Evolutionary conservation across 352 stramenopile species (phyloP), one percentile per base, ranked within the genome.

Genomic region (Phytophthora pistaciae): DNA sequence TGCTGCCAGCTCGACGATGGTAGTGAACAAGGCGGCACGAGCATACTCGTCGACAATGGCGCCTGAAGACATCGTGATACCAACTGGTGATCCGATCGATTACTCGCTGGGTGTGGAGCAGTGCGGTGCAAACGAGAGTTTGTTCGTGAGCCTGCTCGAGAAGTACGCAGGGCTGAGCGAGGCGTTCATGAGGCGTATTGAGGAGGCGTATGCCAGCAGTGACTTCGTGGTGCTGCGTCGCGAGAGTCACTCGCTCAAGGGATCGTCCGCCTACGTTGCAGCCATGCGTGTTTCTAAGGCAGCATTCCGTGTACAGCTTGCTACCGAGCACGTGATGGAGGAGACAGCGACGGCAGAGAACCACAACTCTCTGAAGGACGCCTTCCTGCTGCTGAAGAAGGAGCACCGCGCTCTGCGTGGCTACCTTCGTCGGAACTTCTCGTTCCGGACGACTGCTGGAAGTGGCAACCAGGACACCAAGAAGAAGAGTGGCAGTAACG

Each of bases 231-330:
- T 91, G 11, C 68, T 96, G 25, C 78, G 88, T 4, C 84, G 87
- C 4, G 88, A 95, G 64, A 91, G 85, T 57, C 90, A 96, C 64
- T 96, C 90, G 11, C 67, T 96, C n/a, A 96, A 96, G 67, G 89
- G 90, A n/a, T 94, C 87, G 7, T 95, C 90, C 1, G 90, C 90
- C 10, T 96, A 96, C 49, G 88, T 95, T 2, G 90, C 90, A 8
- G 90, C 90, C 1, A 83, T 94, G 79, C 85, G 90, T 27, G 85
- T 96, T 27, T 94, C 86, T 10, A 96, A 96, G 68, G 81, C 87
- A 9, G 82, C 90, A 18, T 95, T 94, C 75, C 85, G 90, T 16
- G 69, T 96, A 5, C 87, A 96, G 70, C 66, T 95, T 3, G 85
- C 85, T 3, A 92, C 83, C 8, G 88, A 93, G 56, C 83, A 90